Conservation (phyloP, 768 basidiomycete species). For the Amanita phalloides region DNA sequence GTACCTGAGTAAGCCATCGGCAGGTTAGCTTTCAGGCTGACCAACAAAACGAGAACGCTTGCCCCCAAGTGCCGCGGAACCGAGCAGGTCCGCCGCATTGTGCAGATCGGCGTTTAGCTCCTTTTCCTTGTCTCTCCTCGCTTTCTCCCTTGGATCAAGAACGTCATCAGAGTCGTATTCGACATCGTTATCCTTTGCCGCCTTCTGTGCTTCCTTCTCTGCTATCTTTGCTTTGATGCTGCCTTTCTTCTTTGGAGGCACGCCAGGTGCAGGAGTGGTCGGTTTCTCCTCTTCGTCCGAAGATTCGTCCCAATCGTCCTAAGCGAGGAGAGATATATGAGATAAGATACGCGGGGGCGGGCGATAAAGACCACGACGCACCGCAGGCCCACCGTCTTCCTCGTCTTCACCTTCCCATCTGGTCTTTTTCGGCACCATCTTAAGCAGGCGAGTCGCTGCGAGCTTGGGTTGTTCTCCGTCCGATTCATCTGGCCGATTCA, state of each 20-base stretch:
- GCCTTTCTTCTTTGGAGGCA: conserved; percentile 54
- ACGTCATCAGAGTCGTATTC: conserved; percentile 68
- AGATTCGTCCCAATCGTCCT: conserved; percentile 28
- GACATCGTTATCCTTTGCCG: conserved; percentile 26
- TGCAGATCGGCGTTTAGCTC: conserved; percentile 84
- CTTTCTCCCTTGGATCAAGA: conserved; percentile 72
- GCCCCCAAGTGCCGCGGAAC: conserved; percentile 55
- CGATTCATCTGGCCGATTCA: conserved; percentile 21
- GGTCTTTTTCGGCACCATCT: conserved; percentile 26
- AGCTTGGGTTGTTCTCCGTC: conserved; percentile 22
- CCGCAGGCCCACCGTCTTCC: conserved; percentile 69
- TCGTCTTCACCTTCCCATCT: conserved; percentile 94
- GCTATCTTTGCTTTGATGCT: conserved; percentile 86
- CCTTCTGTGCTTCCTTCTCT: conserved; percentile 79
- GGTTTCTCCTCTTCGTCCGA: conserved; percentile 48
- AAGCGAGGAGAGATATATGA: neutral
- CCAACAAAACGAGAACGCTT: conserved; percentile 8
- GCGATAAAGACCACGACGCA: conserved; percentile 26
- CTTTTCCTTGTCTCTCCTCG: conserved; percentile 57
- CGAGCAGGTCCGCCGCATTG: conserved; percentile 76
- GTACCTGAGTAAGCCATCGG: conserved; percentile 32
- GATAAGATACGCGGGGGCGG: neutral
- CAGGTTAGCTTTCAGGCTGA: neutral
- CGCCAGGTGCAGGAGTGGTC: conserved; percentile 24
- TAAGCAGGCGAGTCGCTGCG: conserved; percentile 13